Evolutionary conservation across 768 basidiomycete genomes (phyloP).

Genomic region (Trametes punicea): DNA sequence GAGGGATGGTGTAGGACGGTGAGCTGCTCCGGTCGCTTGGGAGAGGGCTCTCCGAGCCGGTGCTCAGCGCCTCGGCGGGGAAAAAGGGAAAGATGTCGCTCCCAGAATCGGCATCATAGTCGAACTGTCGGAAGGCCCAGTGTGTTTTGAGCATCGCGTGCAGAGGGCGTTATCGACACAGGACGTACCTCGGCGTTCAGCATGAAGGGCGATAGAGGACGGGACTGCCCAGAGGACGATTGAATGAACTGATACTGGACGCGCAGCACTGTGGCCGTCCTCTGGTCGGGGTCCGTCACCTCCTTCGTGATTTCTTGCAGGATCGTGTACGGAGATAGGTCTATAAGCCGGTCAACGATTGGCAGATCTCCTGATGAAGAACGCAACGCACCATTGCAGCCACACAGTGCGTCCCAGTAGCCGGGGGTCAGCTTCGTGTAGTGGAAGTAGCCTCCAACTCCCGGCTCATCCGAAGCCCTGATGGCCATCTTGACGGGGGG

Average conservation of each 20-base stretch:
- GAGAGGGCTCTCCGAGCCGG: constrained; percentile 11
- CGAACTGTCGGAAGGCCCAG: constrained; percentile 1
- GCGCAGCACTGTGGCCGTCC: constrained; percentile 1
- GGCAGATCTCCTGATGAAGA: constrained; percentile 9
- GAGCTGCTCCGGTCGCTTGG: constrained; percentile 19
- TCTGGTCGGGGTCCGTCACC: not conserved
- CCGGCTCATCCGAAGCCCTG: constrained; percentile 14
- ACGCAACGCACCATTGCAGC: constrained; percentile 46
- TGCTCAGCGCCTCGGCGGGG: constrained; percentile 8
- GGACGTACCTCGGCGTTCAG: constrained; percentile 5
- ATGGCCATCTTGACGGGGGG: constrained; percentile 26
- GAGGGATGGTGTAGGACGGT: constrained; percentile 12
- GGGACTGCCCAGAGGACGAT: not conserved
- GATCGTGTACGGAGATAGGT: constrained; percentile 65
- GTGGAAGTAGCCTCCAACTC: constrained; percentile 42
- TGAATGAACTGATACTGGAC: constrained; percentile 15
- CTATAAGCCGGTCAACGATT: constrained; percentile 33
- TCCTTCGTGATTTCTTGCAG: constrained; percentile 51
- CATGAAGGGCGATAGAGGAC: constrained; percentile 13
- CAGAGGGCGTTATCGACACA: not conserved
- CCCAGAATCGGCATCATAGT: constrained; percentile 12
- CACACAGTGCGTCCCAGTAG: constrained; percentile 60
- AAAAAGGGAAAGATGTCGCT: constrained; percentile 7
- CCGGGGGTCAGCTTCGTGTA: constrained; percentile 57
- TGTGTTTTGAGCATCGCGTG: not conserved